phyloP scores from a whole-genome alignment of 2,329 filamentous ascomycete genomes.

The Colletotrichum chlorophyti region DNA sequence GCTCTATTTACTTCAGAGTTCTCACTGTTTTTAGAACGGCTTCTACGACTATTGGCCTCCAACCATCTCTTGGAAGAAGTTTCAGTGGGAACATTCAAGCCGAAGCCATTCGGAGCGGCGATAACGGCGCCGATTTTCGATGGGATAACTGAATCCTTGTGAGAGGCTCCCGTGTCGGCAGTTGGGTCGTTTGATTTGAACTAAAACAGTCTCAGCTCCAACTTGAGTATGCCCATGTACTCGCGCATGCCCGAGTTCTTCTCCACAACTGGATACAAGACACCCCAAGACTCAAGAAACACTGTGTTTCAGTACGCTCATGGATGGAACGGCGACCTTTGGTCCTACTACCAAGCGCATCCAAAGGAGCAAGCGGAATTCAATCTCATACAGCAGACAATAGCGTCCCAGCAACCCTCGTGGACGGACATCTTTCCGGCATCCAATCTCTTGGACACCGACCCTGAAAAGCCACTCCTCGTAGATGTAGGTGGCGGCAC shows the following conservation, averaged over 20 bases:
- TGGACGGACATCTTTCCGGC: background rate
- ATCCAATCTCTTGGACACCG: background rate
- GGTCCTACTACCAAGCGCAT: conserved; percentile 5
- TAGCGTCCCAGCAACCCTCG: background rate
- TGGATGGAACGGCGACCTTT: background rate
- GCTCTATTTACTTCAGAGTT: background rate
- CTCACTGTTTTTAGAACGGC: background rate
- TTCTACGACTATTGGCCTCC: conserved; percentile 1
- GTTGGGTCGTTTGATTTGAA: fast-evolving
- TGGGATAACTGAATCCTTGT: background rate
- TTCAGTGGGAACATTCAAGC: background rate
- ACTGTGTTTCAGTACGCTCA: conserved; percentile 5
- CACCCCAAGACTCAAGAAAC: background rate
- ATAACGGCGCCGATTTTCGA: conserved; percentile 1
- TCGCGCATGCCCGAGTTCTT: background rate
- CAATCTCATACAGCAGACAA: conserved; percentile 4
- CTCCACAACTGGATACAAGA: background rate
- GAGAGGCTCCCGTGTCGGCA: background rate
- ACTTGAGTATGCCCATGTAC: background rate
- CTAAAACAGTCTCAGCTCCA: no score
- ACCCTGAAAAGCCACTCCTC: background rate
- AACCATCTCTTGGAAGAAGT: background rate
- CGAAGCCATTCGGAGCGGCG: background rate
- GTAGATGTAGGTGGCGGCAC: conserved; percentile 7
- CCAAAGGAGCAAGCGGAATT: conserved; percentile 6